Base-by-base conservation (phyloP, 257 asterid species). In the Dorcoceras hygrometricum region DNA sequence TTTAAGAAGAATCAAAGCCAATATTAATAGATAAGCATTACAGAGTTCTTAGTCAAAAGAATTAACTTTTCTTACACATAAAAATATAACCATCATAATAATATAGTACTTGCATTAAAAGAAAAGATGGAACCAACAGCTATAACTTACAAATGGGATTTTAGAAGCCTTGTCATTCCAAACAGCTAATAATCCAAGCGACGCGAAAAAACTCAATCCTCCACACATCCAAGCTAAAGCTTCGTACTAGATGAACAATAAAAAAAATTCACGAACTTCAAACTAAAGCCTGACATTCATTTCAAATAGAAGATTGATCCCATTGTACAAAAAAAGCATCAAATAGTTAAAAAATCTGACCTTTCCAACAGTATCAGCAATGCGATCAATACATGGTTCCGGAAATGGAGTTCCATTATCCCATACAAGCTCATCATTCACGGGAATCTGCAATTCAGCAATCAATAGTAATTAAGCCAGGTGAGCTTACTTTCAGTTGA, bases 151-250 rank as follows among this genome's bases (percentile, higher is more conserved):
- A 67, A 74, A 92, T 46, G 97, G 96, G 56, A 86, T 86, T 68
- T 69, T 83, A 22, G 98, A 87, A 71, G 98, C 98, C 79, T 93
- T 89, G 77, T 89, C 97, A 57, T 89, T 89, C 98, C 95, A 92
- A 39, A 77, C 86, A 69, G 93, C 96, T 63, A 86, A 70, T 32
- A 89, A 76, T 69, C 98, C 98, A 27, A 92, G 88, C 5, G 82
- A 62, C 0, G 82, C 89, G 23, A 93, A 88, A 76, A 77, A 93
- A 2, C 96, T 70, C 81, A 90, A 77, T 19, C 97, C 98, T 63
- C 95, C 94, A 59, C 86, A 75, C 82, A 87, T 12, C 97, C 96
- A 93, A 73, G 91, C 94, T 81, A 93, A 71, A 60, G 98, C 98
- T 76, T 93, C 98, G 63, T 89, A 93, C 98, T 90, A 48, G 32